Base-by-base conservation (phyloP, 768 basidiomycete species). In the Suillus alpinus region DNA sequence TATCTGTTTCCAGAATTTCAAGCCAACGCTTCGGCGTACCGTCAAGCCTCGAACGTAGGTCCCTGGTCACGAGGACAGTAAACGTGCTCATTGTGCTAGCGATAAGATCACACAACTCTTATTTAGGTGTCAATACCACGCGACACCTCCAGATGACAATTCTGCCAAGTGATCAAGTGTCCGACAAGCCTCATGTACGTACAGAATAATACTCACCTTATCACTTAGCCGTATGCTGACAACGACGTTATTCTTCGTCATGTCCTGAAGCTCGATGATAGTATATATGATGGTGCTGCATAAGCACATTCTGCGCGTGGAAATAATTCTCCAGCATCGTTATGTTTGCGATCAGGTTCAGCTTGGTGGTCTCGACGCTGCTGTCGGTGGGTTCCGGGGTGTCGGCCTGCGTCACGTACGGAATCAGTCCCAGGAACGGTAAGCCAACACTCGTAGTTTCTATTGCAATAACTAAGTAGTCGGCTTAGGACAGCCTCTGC, bases 181-280 rank as follows among this genome's bases (percentile, higher is more conserved):
- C 37, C 39, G 37, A 39, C 29, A 50, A 32, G 39, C 52, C 51
- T 53, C 52, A 37, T 37, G 52, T 40, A 18, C 18, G 23, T 29
- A 23, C 36, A 55, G 9, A 55, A 55, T 55, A 55, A 39, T 55
- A 55, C 53, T 39, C 53, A 39, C 53, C 53, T 55, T 55, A 55
- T 55, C 53, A 55, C 37, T 26, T 37, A 36, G 34, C 36, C 34
- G 52, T 53, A 37, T 16, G 36, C 52, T 53, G 32, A 53, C 36
- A 53, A 8, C 34, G 2, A 18, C 0, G 8, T 37, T 5, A 8
- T 26, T 29, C 9, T 4, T 10, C 9, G 9, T 26, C 36, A 12
- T 32, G n/a, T 13, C 34, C n/a, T 53, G 8, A 55, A 39, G 18
- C 29, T 32, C 29, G 18, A 6, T 18, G 0, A 50, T 31, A n/a